These are phyloP conservation scores for Dichotomopilus funicola DNA, from an alignment of 2,329 filamentous ascomycete genomes.

Conservation along the genomic window DNA sequence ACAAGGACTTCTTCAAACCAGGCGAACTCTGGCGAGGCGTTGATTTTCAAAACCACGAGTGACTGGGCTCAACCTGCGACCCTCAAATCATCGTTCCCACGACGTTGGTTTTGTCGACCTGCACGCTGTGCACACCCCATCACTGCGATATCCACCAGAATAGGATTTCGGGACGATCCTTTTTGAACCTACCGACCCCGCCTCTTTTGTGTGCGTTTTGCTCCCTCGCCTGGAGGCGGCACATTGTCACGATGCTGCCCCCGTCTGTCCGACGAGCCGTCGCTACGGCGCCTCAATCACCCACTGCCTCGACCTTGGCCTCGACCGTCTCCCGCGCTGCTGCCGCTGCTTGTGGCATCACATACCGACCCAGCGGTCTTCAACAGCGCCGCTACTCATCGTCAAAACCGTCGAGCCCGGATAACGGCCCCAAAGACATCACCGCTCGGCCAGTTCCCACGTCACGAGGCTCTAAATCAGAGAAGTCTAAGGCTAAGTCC, in stretches of 20 bases:
- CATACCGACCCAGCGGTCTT: slow-evolving; percentile 31
- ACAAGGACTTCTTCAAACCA: slow-evolving; percentile 18
- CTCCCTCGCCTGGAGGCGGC: slow-evolving; percentile 14
- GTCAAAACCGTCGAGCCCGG: slow-evolving; percentile 56
- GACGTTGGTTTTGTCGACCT: slow-evolving; percentile 1
- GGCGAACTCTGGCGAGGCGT: slow-evolving; percentile 16
- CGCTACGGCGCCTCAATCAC: slow-evolving; percentile 40
- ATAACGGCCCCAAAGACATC: slow-evolving; percentile 48
- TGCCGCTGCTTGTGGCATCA: slow-evolving; percentile 29
- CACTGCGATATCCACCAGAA: background rate
- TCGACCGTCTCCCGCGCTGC: slow-evolving; percentile 36
- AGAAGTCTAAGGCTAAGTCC: slow-evolving; percentile 53
- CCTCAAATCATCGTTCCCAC: background rate
- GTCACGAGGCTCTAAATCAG: slow-evolving; percentile 40
- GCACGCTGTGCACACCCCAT: slow-evolving; percentile 1
- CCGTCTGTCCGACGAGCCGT: slow-evolving; percentile 51
- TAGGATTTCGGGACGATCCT: background rate
- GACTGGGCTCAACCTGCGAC: slow-evolving; percentile 1
- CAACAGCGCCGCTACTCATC: slow-evolving; percentile 54
- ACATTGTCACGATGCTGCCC: slow-evolving; percentile 41
- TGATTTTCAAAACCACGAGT: background rate
- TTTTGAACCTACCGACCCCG: too few species aligned
- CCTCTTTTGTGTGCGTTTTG: too few species aligned
- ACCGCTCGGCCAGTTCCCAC: slow-evolving; percentile 44
- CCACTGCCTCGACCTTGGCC: slow-evolving; percentile 38